phyloP scores from a whole-genome alignment of 1,284 basidiomycete genomes.

The Phenoliferia sp. region DNA sequence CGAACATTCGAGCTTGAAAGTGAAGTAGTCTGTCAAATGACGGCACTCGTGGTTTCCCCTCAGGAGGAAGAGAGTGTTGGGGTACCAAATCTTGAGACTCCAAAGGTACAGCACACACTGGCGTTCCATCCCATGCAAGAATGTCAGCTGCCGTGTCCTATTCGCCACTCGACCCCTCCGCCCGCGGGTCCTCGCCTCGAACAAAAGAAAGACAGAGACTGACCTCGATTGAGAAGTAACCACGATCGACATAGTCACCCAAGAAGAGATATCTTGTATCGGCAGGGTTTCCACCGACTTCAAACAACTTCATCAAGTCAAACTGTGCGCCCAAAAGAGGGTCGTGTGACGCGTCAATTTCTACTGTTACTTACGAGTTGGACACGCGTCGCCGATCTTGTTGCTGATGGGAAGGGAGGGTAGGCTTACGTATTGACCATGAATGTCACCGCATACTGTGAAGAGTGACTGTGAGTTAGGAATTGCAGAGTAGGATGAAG shows the following conservation, averaged over 20 bases:
- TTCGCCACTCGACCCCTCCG: neutral
- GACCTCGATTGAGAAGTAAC: constrained; percentile 90
- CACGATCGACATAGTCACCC: constrained; percentile 97
- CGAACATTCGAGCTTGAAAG: constrained; percentile 90
- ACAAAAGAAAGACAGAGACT: constrained; percentile 26
- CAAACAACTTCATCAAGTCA: constrained; percentile 96
- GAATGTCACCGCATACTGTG: constrained; percentile 88
- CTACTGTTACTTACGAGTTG: too few species aligned
- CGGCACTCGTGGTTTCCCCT: constrained; percentile 98
- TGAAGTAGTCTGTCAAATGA: constrained; percentile 94
- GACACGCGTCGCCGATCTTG: too few species aligned
- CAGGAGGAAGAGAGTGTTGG: constrained; percentile 79
- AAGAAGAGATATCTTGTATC: constrained; percentile 93
- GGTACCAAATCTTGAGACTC: constrained; percentile 89
- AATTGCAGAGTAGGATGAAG: neutral
- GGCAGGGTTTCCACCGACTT: constrained; percentile 86
- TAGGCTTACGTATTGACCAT: constrained; percentile 85
- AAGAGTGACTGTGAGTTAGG: neutral
- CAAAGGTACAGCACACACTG: constrained; percentile 89
- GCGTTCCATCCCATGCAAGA: constrained; percentile 40
- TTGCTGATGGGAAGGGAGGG: neutral
- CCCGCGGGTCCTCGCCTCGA: neutral
- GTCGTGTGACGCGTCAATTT: constrained; percentile 1
- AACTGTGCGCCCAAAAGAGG: too few species aligned
- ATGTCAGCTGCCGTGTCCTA: too few species aligned